Conservation (phyloP, 345 rosid species). For the Odontarrhena argentea region DNA sequence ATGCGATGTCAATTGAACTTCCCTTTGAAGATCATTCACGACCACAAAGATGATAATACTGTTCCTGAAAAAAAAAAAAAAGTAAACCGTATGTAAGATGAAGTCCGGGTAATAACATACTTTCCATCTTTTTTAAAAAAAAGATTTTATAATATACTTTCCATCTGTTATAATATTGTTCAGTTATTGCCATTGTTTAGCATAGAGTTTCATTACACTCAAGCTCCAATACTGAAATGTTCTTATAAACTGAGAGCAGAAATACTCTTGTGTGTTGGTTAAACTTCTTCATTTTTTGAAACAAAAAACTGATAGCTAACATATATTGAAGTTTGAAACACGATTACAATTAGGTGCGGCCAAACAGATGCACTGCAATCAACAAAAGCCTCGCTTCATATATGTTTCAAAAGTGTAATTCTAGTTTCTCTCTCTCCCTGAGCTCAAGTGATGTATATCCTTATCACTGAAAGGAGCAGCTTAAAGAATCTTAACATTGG, state of each 20-base stretch:
- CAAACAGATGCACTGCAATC: constrained; percentile 36
- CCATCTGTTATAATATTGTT: too few species aligned
- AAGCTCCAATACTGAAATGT: background rate
- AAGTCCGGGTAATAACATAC: too few species aligned
- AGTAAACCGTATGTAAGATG: too few species aligned
- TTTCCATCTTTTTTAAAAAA: too few species aligned
- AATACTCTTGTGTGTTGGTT: too few species aligned
- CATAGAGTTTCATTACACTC: constrained; percentile 7
- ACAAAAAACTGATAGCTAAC: constrained; percentile 4
- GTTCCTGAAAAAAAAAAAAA: too few species aligned
- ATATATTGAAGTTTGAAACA: background rate
- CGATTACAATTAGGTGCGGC: constrained; percentile 2
- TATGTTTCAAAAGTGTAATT: constrained; percentile 25
- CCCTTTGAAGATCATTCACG: too few species aligned
- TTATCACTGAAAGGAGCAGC: constrained; percentile 22
- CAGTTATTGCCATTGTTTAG: constrained; percentile 21
- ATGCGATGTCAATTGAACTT: too few species aligned
- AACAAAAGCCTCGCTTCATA: constrained; percentile 26
- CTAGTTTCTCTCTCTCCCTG: constrained; percentile 19
- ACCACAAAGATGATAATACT: too few species aligned
- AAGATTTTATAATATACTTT: too few species aligned
- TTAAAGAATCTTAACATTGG: constrained; percentile 20
- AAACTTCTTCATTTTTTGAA: too few species aligned
- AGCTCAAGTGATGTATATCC: constrained; percentile 21
- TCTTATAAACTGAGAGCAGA: background rate